Base-by-base conservation (phyloP, 164 flowering plant species). In the Pachysandra terminalis region DNA sequence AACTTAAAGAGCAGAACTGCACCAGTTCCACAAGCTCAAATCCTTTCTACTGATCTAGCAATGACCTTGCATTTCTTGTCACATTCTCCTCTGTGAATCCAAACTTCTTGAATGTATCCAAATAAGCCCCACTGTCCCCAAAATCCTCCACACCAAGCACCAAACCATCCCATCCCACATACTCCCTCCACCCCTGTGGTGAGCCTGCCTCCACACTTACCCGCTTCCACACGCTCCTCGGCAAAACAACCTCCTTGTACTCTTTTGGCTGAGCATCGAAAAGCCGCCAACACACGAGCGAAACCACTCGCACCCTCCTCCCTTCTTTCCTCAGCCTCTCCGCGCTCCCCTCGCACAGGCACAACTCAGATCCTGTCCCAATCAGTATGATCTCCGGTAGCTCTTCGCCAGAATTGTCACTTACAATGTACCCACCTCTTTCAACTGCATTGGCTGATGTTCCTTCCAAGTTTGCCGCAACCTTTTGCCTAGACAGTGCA, bases 161-260 rank as follows among this genome's bases (percentile, higher is more conserved):
- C 60, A 67, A 59, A 1, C 87, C 87, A 41, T 80, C 73, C 2
- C 22, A 27, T 40, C 90, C 90, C 1, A 86, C 83, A 59, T 74
- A 72, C 70, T 86, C 78, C 60, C 73, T 68, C 90, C 90, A 86
- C 3, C 87, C 90, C 1, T 70, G 57, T 0, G 82, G 72, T 0
- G 90, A 82, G 0, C 81, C 87, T 0, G 89, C 87, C 75, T 85
- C 89, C 0, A 82, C 79, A 48, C 90, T 79, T 9, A 86, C 81
- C 3, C 86, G 71, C 45, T 73, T 74, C 7, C 59, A 2, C 28
- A 82, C 90, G 0, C 67, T 49, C 0, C 73, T 48, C 0, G 90
- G 87, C 77, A 86, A 59, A 1, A 83, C 83, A 19, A 9, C 19
- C 48, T 83, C 84, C 64, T 77, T 83, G 52, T 85, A 85, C 59